phyloP scores from a whole-genome alignment of 2,329 filamentous ascomycete species.

The Dactylellina drechsleri region DNA sequence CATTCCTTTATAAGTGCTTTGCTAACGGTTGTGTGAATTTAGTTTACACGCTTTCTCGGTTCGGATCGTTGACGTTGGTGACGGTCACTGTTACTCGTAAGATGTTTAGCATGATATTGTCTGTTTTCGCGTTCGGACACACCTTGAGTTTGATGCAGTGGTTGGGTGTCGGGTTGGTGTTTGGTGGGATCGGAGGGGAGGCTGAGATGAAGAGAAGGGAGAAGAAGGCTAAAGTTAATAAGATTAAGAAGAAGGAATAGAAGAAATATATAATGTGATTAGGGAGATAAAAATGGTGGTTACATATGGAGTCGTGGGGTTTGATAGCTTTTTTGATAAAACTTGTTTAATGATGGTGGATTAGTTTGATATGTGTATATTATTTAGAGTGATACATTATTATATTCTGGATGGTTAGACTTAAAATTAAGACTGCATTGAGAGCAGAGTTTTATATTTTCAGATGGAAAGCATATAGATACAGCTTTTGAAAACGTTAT shows the following conservation, averaged over 20 bases:
- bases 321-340: not conserved
- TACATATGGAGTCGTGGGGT: not conserved
- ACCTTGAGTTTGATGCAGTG: slow-evolving; percentile 87
- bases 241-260: slow-evolving; percentile 64
- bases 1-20: not conserved
- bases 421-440: no score
- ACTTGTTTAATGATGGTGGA: not conserved
- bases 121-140: slow-evolving; percentile 94
- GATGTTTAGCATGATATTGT: slow-evolving; percentile 99
- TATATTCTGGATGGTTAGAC: not conserved
- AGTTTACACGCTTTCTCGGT: slow-evolving; percentile 91
- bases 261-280: not conserved
- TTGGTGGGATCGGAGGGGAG: slow-evolving; percentile 93
- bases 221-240: slow-evolving; percentile 81
- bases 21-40: not conserved
- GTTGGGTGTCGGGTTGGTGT: slow-evolving; percentile 90
- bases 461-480: no score
- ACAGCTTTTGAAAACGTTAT: no score
- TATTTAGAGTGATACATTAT: slow-evolving; percentile 14
- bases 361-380: not conserved
- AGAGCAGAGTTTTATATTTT: no score
- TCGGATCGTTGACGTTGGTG: slow-evolving; percentile 89
- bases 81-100: slow-evolving; percentile 97
- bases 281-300: not conserved
- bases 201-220: slow-evolving; percentile 81